Base-by-base conservation (phyloP, 495 filamentous ascomycete genomes). In the Aspergillus steynii region DNA sequence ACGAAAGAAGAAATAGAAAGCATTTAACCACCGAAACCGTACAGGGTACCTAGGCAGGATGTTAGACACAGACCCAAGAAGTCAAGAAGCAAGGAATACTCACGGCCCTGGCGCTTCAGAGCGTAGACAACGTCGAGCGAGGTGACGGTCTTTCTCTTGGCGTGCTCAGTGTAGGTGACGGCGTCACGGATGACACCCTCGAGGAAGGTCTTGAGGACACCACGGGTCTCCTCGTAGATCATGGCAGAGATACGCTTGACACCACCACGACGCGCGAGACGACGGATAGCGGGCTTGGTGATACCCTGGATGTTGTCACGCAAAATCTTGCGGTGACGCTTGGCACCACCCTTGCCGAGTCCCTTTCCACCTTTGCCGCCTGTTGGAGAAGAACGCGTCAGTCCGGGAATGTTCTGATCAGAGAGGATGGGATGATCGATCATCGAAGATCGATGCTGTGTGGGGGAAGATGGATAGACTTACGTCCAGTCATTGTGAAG, bases 201-300 rank as follows among this genome's bases (percentile, higher is more conserved):
- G 72, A 99, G 93, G 93, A 99, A 99, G 83, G 95, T 96, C 91
- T 99, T 99, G 72, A 99, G 90, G 71, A 99, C 96, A 88, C 95
- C 93, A 77, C 96, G 96, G 70, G 96, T 99, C 88, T 99, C 96
- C 79, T 99, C 96, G 87, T 99, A 99, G 89, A 99, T 94, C 85
- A 90, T 85, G 79, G 79, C 71, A 74, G 96, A 98, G 84, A 99
- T 99, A 97, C 96, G 95, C 92, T 99, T 97, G 85, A 97, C 93
- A 92, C 93, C 93, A 82, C 93, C 93, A 92, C 93, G 93, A 79
- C 93, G 93, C 61, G 95, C 95, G 79, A 99, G 95, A 96, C 95
- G 96, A 78, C 95, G 92, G 85, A 99, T 99, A 76, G 95, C 95
- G 77, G 95, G 95, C 92, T 99, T 99, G 79, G 95, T 99, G 81